phyloP scores from a whole-genome alignment of 257 asterid genomes.

The Solanum etuberosum region DNA sequence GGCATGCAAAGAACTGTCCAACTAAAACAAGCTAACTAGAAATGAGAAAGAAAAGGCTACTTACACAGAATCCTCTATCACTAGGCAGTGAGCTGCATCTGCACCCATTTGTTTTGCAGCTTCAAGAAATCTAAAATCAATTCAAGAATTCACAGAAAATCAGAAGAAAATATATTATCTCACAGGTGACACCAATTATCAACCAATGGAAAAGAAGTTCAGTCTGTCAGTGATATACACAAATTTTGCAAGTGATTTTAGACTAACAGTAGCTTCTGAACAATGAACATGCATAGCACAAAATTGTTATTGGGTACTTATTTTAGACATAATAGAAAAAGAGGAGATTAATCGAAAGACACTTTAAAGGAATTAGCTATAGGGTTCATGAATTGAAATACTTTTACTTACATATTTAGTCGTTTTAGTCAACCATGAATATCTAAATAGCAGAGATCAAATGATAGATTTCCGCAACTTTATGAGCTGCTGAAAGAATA shows the following conservation, averaged over 20 bases:
- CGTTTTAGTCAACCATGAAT: neutral
- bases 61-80: constrained; percentile 85
- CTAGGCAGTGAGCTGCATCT: constrained; percentile 59
- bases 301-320: neutral
- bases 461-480: neutral
- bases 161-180: neutral
- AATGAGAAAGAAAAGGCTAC: constrained; percentile 8
- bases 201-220: neutral
- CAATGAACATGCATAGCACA: neutral
- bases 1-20: neutral
- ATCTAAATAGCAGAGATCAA: neutral
- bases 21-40: neutral
- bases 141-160: constrained; percentile 1
- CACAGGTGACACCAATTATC: neutral
- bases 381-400: neutral
- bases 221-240: neutral
- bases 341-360: neutral
- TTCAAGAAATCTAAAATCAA: constrained; percentile 61
- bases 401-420: neutral
- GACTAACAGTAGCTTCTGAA: neutral
- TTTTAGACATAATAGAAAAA: neutral
- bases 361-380: neutral
- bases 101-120: constrained; percentile 78
- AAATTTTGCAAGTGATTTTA: neutral
- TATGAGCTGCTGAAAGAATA: neutral